These are phyloP conservation scores for Tephrocybe rancida DNA, from an alignment of 768 basidiomycete genomes.

Conservation along the genomic window DNA sequence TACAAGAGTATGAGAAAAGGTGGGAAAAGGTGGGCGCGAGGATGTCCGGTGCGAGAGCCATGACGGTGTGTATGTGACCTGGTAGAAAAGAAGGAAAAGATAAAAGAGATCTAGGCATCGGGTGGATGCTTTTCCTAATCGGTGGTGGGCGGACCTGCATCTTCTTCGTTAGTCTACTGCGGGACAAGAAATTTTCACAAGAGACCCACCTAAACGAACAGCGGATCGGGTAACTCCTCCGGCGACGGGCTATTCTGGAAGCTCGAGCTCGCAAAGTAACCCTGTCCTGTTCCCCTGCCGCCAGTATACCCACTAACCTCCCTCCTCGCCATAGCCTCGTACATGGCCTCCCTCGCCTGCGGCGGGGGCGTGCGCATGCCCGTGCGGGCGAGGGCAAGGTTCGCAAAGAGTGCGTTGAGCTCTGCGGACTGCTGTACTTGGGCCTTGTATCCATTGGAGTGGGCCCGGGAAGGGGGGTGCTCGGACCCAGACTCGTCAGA, in stretches of 20 bases:
- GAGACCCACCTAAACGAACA: conserved; percentile 43
- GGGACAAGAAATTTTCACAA: background rate
- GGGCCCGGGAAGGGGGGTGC: background rate
- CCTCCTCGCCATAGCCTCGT: conserved; percentile 31
- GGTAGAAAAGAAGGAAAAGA: background rate
- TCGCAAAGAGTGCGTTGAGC: conserved; percentile 31
- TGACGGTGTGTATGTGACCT: conserved; percentile 11
- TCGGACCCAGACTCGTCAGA: conserved; percentile 53
- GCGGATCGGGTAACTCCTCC: conserved; percentile 75
- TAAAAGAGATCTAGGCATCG: conserved; percentile 7
- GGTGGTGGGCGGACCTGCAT: background rate
- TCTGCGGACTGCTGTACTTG: conserved; percentile 31
- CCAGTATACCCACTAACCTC: conserved; percentile 21
- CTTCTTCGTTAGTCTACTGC: background rate
- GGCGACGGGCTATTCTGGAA: conserved; percentile 90
- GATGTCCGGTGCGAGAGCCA: conserved; percentile 23
- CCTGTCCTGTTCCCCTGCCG: conserved; percentile 1
- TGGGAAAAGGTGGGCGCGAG: conserved; percentile 11
- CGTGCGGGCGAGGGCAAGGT: conserved; percentile 6
- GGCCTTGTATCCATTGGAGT: background rate
- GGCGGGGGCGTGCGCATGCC: conserved; percentile 12
- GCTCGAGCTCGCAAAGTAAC: conserved; percentile 77
- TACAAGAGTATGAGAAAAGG: background rate
- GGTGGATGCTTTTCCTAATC: conserved; percentile 8
- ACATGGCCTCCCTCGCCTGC: conserved; percentile 24